Percentiles rank a stretch among this genome's conserved stretches.
phyloP scores from a whole-genome alignment of 2,329 filamentous ascomycete species.

The Ilyonectria sp. region DNA sequence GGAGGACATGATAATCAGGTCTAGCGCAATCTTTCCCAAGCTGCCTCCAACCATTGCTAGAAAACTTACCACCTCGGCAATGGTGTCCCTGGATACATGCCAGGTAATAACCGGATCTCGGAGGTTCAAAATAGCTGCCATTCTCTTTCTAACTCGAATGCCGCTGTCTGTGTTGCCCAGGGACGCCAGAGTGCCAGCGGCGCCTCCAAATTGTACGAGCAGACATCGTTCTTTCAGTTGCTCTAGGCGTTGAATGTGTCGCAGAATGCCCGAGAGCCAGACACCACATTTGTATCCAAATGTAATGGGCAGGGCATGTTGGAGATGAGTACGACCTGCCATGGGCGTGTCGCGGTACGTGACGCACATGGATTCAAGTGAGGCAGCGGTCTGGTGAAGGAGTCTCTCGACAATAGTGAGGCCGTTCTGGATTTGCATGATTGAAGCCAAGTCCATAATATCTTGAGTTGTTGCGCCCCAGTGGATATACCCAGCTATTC shows the following conservation, averaged over 20 bases:
- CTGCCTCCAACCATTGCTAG: conserved; percentile 68
- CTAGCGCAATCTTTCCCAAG: conserved; percentile 69
- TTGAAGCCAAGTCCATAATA: conserved; percentile 70
- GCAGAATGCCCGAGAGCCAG: conserved; percentile 64
- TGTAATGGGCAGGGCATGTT: conserved; percentile 69
- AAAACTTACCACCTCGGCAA: conserved; percentile 69
- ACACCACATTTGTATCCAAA: conserved; percentile 72
- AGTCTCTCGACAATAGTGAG: conserved; percentile 63
- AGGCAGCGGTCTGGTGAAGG: conserved; percentile 59
- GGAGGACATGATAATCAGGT: conserved; percentile 71
- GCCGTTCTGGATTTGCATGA: conserved; percentile 67
- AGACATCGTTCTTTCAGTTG: conserved; percentile 63
- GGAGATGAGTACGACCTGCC: conserved; percentile 70
- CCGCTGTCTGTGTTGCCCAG: conserved; percentile 64
- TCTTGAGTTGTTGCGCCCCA: conserved; percentile 74
- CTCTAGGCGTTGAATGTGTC: conserved; percentile 63
- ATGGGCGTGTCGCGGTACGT: conserved; percentile 69
- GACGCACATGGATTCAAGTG: conserved; percentile 59
- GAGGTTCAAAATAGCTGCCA: conserved; percentile 65
- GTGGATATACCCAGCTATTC: conserved; percentile 61
- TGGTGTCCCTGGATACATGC: conserved; percentile 69
- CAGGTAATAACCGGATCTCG: conserved; percentile 68
- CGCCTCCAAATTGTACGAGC: conserved; percentile 70
- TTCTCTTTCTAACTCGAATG: conserved; percentile 63
- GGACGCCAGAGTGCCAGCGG: conserved; percentile 70